Base-by-base conservation (phyloP, 1,139 yeast genomes). In the Candida mesenterica region DNA sequence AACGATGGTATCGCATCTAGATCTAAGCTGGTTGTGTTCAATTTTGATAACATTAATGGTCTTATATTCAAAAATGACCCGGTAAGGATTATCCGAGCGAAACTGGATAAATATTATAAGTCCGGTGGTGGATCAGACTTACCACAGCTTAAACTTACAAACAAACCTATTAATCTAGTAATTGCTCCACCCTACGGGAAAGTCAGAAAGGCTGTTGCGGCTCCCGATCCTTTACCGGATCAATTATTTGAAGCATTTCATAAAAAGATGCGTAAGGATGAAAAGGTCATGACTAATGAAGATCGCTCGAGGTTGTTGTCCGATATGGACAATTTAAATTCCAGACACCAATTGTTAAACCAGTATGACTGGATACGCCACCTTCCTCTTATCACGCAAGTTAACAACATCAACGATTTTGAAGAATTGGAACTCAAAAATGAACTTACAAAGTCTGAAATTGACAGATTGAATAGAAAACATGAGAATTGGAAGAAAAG, bases 181-280 rank as follows among this genome's bases (percentile, higher is more conserved):
- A 24, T n/a, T 10, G n/a, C 12, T 7, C 12, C 8, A 12, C 15
- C 15, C 9, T 13, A 4, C 9, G 15, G 5, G 17, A 25, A 14
- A 5, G 5, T 7, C 5, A 15, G 17, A 14, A 12, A 13, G 9
- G 15, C 5, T 25, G 8, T n/a, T 5, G 5, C 7, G 4, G 5
- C 5, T 5, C 7, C 23, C 19, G 84, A 79, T 43, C 63, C 65
- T 0, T 57, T 83, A 13, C 45, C 56, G 0, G 84, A 79, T 40
- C 60, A 58, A 0, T 30, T 61, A 1, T 84, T 70, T 48, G 53
- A 52, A 2, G 48, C 62, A 0, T 81, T 78, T 48, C 90, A 83
- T 52, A 67, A 72, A 30, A 65, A 72, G 30, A 80, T 82, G 85
- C 76, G 73, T 42, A 76, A 78, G 36, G 83, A 80, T 40, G 95